Base-by-base conservation (phyloP, 2,329 filamentous ascomycete species). In the Apiospora kogelbergensis region DNA sequence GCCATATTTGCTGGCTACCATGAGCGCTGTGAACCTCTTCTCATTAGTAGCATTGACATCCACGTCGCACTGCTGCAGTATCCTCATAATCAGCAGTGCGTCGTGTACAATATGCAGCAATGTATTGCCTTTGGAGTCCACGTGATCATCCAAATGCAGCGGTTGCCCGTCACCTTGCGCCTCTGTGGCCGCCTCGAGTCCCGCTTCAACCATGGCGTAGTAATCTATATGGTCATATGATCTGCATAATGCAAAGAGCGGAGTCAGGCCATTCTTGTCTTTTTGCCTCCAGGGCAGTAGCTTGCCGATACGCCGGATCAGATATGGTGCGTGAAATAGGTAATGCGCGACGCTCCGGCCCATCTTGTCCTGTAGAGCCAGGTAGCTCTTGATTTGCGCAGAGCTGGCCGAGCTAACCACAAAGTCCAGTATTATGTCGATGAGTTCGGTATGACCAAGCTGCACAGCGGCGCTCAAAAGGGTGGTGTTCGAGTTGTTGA, bases 1-100 rank as follows among this genome's bases (percentile, higher is more conserved):
- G 42, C 96, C 96, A 77, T 98, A 99, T 79, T 99, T 99, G 86
- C 95, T 98, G 9, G 95, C 95, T 71, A 99, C 92, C 96, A 99
- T 99, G 68, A 99, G 84, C 1, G 96, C 91, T 0, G 97, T 99
- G 77, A 99, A 98, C 64, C 89, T 91, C 81, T 94, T 97, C 74
- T 98, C 95, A 76, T 99, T 99, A 10, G 91, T 92, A 10, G 95
- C 95, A 80, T 99, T 99, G 68, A 95, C 93, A 77, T 99, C 94
- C n/a, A 94, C 92, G 74, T 99, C 96, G 80, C 95, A 97, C 70
- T 91, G 88, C 68, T 92, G 88, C 44, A 99, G 84, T 48, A 98
- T 91, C 70, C 89, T 88, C 67, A 90, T 78, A 1, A 93, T 93
- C 64, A 98, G 85, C 68, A 90, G 87, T 10, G 93, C 87, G 76